phyloP scores from a whole-genome alignment of 306 rosid genomes.

The Datisca glomerata region DNA sequence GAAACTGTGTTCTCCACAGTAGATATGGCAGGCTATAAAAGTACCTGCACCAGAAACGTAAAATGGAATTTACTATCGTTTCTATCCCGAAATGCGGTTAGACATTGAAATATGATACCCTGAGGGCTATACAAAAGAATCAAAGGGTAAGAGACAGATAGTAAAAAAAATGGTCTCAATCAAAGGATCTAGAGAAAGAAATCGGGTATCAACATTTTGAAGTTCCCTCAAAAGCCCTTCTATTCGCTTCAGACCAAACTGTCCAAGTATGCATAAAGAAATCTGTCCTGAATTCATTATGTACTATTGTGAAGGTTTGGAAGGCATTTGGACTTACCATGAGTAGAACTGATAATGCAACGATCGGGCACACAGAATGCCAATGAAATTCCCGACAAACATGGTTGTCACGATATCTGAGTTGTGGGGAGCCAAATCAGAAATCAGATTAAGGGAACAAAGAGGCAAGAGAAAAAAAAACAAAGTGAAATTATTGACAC shows the following conservation, averaged over 20 bases:
- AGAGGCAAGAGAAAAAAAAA: not conserved
- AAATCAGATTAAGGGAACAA: conserved; percentile 6
- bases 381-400: conserved; percentile 90
- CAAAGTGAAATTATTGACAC: not conserved
- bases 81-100: too few relatives aligned
- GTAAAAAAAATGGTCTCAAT: too few relatives aligned
- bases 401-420: conserved; percentile 85
- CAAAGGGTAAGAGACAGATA: too few relatives aligned
- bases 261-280: too few relatives aligned
- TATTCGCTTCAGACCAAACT: too few relatives aligned
- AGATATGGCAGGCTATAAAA: conserved; percentile 80
- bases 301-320: conserved; percentile 5
- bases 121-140: too few relatives aligned
- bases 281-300: too few relatives aligned
- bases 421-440: conserved; percentile 13
- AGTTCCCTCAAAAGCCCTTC: too few relatives aligned
- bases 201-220: too few relatives aligned
- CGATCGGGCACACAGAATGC: conserved; percentile 81
- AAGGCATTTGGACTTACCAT: conserved; percentile 44
- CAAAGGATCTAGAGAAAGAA: too few relatives aligned
- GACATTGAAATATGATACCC: too few relatives aligned
- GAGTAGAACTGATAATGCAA: conserved; percentile 94
- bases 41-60: conserved; percentile 64
- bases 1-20: conserved; percentile 63
- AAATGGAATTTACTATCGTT: too few relatives aligned